Evolutionary conservation across 1,284 basidiomycete genomes (phyloP), one percentile per base, ranked within the genome.

Genomic region (Ustilago esculenta): DNA sequence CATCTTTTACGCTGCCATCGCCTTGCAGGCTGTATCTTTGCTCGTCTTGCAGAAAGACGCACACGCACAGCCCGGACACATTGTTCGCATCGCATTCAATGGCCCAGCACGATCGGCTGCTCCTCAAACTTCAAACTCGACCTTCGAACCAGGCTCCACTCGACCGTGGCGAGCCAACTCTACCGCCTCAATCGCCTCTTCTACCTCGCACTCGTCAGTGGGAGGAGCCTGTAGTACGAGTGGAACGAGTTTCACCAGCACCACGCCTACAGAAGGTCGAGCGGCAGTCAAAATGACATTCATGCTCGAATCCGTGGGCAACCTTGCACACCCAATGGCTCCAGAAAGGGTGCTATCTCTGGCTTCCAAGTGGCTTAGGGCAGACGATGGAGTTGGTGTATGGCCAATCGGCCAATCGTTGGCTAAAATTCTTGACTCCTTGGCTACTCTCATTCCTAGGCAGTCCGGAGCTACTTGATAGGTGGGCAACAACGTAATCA

Each of bases 291-390:
- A 49, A 3, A 47, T 44, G 7, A 85, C 92, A 59, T 89, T 89
- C 34, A 89, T 92, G 42, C 87, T 93, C 65, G 91, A 91, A 43
- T 51, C 48, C 10, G 56, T 59, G 20, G 56, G 56, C 37, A 47
- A 52, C 34, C 37, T 59, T 10, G 42, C 49, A 0, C 43, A 51
- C 21, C 32, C 49, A 7, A 41, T 47, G 25, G 56, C 56, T 15
- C 32, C 43, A 6, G 43, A 43, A 27, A 33, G 32, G 1, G 34
- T 59, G 32, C 36, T 59, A 2, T 43, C 44, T 23, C 39, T 59
- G 21, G 48, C 49, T 0, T 41, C 43, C 3, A 51, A 47, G 43
- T 52, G 56, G 49, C 27, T 59, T n/a, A 45, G 39, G 20, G 56
- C 39, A 6, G 25, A 41, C 9, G 44, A 52, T 21, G 56, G 49